Conservation (phyloP, 495 filamentous ascomycete species). For the Talaromyces stipitatus region DNA sequence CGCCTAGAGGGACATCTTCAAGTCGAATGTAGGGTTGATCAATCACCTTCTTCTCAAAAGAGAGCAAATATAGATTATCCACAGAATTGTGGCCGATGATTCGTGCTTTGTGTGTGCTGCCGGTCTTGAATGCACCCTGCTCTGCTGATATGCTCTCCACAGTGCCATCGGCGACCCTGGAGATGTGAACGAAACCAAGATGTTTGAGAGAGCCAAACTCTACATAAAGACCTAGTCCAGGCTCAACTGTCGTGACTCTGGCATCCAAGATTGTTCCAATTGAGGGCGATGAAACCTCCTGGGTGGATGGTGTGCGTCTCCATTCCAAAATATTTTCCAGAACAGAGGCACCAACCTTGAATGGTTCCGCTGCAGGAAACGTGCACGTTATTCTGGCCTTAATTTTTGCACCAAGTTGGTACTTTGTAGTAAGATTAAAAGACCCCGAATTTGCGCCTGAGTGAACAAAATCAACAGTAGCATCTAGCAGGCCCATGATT, state of each 20-base stretch:
- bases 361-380: slow-evolving; percentile 67
- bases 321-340: slow-evolving; percentile 75
- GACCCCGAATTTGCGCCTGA: slow-evolving; percentile 60
- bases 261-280: slow-evolving; percentile 69
- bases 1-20: slow-evolving; percentile 79
- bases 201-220: slow-evolving; percentile 68
- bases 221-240: slow-evolving; percentile 70
- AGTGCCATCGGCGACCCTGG: slow-evolving; percentile 76
- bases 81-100: slow-evolving; percentile 78
- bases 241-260: slow-evolving; percentile 68
- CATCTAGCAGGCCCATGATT: slow-evolving; percentile 84
- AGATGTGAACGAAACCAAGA: slow-evolving; percentile 88
- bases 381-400: slow-evolving; percentile 82
- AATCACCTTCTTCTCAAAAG: slow-evolving; percentile 71
- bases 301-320: slow-evolving; percentile 17
- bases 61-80: slow-evolving; percentile 80
- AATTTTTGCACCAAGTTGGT: slow-evolving; percentile 75
- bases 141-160: slow-evolving; percentile 69
- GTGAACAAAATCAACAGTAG: slow-evolving; percentile 83
- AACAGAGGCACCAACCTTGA: slow-evolving; percentile 78
- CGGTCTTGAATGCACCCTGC: slow-evolving; percentile 70
- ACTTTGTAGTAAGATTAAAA: slow-evolving; percentile 60
- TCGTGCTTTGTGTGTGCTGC: slow-evolving; percentile 68
- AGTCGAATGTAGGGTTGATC: slow-evolving; percentile 83
- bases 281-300: slow-evolving; percentile 48